These are phyloP conservation scores for Westerdykella sp. DNA, from an alignment of 2,329 filamentous ascomycete species.

Conservation along the genomic window DNA sequence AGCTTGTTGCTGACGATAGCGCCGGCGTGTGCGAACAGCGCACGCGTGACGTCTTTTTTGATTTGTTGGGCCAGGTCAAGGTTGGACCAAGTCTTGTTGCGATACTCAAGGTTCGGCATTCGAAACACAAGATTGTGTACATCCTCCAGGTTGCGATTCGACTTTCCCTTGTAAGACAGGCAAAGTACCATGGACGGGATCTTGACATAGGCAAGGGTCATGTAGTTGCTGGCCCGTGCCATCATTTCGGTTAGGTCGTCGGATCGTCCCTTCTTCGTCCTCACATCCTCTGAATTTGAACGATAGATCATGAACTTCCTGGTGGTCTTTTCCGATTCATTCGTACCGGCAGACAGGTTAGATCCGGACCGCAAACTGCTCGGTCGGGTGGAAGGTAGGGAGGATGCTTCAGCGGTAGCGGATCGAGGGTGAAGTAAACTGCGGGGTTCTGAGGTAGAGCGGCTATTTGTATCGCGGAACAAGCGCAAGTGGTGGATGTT, in stretches of 20 bases:
- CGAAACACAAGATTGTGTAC: constrained; percentile 97
- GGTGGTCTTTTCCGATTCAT: constrained; percentile 28
- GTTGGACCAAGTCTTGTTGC: constrained; percentile 99
- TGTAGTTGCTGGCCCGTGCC: constrained; percentile 87
- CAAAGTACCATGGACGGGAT: constrained; percentile 93
- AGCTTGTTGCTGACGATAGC: constrained; percentile 98
- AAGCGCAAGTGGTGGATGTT: constrained; percentile 31
- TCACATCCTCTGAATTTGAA: constrained; percentile 42
- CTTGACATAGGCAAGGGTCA: constrained; percentile 93
- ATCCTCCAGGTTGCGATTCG: constrained; percentile 91
- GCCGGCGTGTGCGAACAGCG: constrained; percentile 88
- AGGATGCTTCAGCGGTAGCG: constrained; percentile 10
- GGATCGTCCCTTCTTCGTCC: constrained; percentile 56
- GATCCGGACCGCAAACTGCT: constrained; percentile 25
- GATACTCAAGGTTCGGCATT: constrained; percentile 87
- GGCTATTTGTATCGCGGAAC: constrained; percentile 28
- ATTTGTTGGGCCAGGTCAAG: constrained; percentile 85
- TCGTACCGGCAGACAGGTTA: constrained; percentile 17
- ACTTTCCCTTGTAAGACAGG: constrained; percentile 92
- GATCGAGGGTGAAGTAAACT: constrained; percentile 27
- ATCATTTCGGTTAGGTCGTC: constrained; percentile 98
- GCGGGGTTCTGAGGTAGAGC: constrained; percentile 26
- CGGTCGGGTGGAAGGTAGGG: constrained; percentile 20
- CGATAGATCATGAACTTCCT: constrained; percentile 37
- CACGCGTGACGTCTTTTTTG: constrained; percentile 91